A percentile compares a stretch with the other conserved stretches of the same genome.
Evolutionary conservation across 2,329 filamentous ascomycete species (phyloP).

Genomic region (Fusarium sp.): DNA sequence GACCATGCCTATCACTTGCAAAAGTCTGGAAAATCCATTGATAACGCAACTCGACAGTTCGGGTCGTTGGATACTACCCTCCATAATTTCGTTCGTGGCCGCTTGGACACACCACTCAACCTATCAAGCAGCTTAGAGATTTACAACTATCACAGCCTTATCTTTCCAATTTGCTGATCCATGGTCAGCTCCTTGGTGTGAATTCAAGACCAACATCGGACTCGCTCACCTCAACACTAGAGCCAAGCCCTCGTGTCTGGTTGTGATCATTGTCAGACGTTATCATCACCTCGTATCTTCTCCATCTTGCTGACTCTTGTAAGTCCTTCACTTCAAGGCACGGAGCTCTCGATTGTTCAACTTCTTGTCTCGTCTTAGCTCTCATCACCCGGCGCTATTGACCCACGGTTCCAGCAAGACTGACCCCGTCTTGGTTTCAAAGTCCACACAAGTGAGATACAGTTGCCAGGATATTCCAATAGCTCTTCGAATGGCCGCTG

Average conservation of each 20-base stretch:
- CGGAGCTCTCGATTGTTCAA: conserved; percentile 6
- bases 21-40: conserved; percentile 18
- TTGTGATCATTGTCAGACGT: background rate
- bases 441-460: conserved; percentile 21
- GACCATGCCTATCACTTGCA: background rate
- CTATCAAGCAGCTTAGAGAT: conserved; percentile 16
- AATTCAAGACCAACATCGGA: conserved; percentile 11
- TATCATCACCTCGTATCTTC: conserved; percentile 11
- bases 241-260: background rate
- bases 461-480: conserved; percentile 4
- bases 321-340: background rate
- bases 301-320: conserved; percentile 5
- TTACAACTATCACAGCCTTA: conserved; percentile 32
- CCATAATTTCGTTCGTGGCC: conserved; percentile 43
- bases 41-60: conserved; percentile 35
- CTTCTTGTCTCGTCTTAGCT: conserved; percentile 10
- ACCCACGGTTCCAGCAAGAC: conserved; percentile 18
- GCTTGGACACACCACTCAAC: conserved; percentile 15
- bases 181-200: background rate
- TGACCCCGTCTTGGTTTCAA: conserved; percentile 24
- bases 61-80: conserved; percentile 20
- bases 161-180: conserved; percentile 14
- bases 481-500: conserved; percentile 2
- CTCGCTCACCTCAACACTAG: background rate
- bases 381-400: background rate